Percentiles rank a stretch among this genome's conserved stretches.
phyloP scores from a whole-genome alignment of 495 filamentous ascomycete species.

The Neurospora sp. region DNA sequence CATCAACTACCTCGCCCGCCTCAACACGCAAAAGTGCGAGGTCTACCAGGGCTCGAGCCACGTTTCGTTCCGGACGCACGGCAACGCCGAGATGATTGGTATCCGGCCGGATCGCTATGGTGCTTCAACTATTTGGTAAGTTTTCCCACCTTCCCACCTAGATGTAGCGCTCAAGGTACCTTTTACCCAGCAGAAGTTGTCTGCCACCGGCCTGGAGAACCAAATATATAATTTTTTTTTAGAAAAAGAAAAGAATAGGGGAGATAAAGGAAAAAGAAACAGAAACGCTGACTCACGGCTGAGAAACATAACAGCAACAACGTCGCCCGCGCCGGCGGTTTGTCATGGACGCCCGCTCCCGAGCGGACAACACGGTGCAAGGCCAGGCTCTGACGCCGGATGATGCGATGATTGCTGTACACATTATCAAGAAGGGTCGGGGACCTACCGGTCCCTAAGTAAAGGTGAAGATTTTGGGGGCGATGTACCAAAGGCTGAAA shows the following conservation, averaged over 20 bases:
- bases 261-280: background rate
- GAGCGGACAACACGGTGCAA: background rate
- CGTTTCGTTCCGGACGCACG: background rate
- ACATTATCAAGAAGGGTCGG: background rate
- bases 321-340: background rate
- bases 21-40: background rate
- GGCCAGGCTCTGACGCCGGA: background rate
- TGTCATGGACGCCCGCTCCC: background rate
- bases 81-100: background rate
- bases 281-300: background rate
- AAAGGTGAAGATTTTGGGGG: no score
- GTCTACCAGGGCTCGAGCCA: background rate
- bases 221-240: background rate
- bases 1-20: background rate
- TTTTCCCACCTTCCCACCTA: background rate
- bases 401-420: background rate
- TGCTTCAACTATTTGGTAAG: background rate
- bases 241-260: background rate
- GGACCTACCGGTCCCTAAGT: no score
- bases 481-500: background rate
- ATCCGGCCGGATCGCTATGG: background rate
- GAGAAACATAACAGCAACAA: background rate
- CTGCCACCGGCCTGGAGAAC: no score
- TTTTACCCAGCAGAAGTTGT: background rate
- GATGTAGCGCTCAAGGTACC: no score